Evolutionary conservation across 345 rosid species (phyloP).

Genomic region (Salix brachista): DNA sequence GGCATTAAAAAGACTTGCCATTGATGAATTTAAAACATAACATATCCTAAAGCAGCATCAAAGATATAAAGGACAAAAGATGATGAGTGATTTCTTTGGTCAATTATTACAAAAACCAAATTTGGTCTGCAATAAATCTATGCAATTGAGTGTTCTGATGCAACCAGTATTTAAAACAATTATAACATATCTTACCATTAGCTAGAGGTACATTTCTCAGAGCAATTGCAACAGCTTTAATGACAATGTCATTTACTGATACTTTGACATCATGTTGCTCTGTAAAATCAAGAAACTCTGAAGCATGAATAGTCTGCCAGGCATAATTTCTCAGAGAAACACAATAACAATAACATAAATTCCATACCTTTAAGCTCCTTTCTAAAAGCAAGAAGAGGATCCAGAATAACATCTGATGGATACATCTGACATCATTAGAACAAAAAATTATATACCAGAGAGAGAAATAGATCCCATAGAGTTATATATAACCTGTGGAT

Average conservation of each 20-base stretch:
- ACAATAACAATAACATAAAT: neutral
- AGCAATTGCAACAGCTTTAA: conserved; percentile 85
- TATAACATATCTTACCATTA: conserved; percentile 59
- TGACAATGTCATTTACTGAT: conserved; percentile 95
- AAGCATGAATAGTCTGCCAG: conserved; percentile 21
- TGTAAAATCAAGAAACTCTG: conserved; percentile 37
- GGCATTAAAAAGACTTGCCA: too few relatives aligned
- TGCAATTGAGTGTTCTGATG: neutral
- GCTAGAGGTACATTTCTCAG: conserved; percentile 81
- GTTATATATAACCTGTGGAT: conserved; percentile 55
- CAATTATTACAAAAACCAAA: neutral
- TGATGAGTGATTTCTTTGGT: neutral
- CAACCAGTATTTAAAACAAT: conserved; percentile 8
- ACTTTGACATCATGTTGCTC: conserved; percentile 80
- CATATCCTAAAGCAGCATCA: too few relatives aligned
- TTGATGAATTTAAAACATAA: too few relatives aligned
- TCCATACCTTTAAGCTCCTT: conserved; percentile 81
- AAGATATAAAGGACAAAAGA: neutral
- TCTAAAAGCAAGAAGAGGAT: conserved; percentile 90
- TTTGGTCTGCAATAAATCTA: neutral
- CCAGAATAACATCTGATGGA: conserved; percentile 79
- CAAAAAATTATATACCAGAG: conserved; percentile 15
- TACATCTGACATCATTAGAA: conserved; percentile 24
- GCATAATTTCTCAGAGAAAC: neutral
- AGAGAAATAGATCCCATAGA: conserved; percentile 12